phyloP scores from a whole-genome alignment of 192 early-diverging fungal genomes.

The Podila clonocystis region DNA sequence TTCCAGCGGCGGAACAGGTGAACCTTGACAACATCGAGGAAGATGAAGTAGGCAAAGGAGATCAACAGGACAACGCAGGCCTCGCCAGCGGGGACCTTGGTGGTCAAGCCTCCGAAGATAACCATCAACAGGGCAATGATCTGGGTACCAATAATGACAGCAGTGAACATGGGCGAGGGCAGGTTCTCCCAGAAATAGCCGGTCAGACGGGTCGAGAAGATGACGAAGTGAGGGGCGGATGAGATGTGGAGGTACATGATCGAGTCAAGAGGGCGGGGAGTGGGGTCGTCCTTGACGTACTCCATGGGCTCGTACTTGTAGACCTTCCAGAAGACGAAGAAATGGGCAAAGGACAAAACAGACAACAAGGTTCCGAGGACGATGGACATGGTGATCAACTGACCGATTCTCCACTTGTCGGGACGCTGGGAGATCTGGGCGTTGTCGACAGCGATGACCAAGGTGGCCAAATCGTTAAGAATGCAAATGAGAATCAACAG shows the following conservation, averaged over 20 bases:
- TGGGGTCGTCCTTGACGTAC: slow-evolving; percentile 58
- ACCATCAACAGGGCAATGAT: slow-evolving; percentile 81
- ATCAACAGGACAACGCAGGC: slow-evolving; percentile 69
- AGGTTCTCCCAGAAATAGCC: slow-evolving; percentile 84
- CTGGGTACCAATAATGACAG: slow-evolving; percentile 80
- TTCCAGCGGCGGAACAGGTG: slow-evolving; percentile 78
- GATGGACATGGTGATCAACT: slow-evolving; percentile 76
- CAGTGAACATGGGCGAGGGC: slow-evolving; percentile 75
- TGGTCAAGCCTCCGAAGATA: slow-evolving; percentile 65
- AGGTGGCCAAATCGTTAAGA: slow-evolving; percentile 74
- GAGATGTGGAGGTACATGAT: slow-evolving; percentile 88
- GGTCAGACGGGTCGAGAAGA: slow-evolving; percentile 83
- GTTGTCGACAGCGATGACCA: slow-evolving; percentile 88
- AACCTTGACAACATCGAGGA: slow-evolving; percentile 88
- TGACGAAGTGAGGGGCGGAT: slow-evolving; percentile 84
- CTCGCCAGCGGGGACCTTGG: slow-evolving; percentile 65
- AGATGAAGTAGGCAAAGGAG: slow-evolving; percentile 77
- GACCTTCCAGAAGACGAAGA: slow-evolving; percentile 72
- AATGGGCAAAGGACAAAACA: slow-evolving; percentile 76
- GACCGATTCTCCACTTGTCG: slow-evolving; percentile 89
- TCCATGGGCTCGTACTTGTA: not conserved
- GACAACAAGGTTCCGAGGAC: slow-evolving; percentile 75
- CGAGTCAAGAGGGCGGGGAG: slow-evolving; percentile 67
- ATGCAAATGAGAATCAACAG: not conserved
- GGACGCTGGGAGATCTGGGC: slow-evolving; percentile 81